Conservation (phyloP, 2,329 filamentous ascomycete species). For the Colletotrichum sp. region DNA sequence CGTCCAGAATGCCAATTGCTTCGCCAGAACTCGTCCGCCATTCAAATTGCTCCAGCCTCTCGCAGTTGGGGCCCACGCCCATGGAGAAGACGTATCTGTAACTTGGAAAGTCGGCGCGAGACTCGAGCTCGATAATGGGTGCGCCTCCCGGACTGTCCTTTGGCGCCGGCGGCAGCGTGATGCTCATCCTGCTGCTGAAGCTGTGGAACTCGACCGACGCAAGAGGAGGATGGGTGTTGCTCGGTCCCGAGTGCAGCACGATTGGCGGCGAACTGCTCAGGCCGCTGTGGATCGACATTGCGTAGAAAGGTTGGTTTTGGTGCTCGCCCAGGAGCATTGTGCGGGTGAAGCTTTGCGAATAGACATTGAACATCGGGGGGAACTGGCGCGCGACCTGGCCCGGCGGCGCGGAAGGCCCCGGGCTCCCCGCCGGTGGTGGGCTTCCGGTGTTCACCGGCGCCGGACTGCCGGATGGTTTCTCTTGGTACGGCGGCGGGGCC, state of each 20-base stretch:
- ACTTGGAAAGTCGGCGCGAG: slow-evolving; percentile 8
- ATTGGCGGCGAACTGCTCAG: slow-evolving; percentile 13
- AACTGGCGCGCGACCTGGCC: slow-evolving; percentile 20
- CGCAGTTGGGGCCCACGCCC: slow-evolving; percentile 28
- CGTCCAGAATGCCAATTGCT: slow-evolving; percentile 37
- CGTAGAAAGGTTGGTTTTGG: slow-evolving; percentile 20
- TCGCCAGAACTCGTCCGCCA: slow-evolving; percentile 44
- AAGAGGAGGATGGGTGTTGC: slow-evolving; percentile 11
- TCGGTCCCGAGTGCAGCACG: slow-evolving; percentile 23
- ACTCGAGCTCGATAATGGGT: neutral
- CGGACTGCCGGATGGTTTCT: neutral
- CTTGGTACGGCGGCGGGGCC: slow-evolving; percentile 19
- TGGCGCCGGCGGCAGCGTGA: slow-evolving; percentile 12
- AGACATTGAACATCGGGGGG: slow-evolving; percentile 22
- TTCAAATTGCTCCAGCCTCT: slow-evolving; percentile 41
- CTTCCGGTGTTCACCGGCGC: neutral
- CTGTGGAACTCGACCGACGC: slow-evolving; percentile 17
- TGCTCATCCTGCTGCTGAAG: slow-evolving; percentile 15
- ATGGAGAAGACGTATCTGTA: slow-evolving; percentile 36
- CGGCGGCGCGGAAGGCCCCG: neutral
- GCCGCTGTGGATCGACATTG: slow-evolving; percentile 18
- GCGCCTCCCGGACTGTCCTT: slow-evolving; percentile 5
- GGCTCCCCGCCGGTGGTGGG: neutral
- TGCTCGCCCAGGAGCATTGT: slow-evolving; percentile 20
- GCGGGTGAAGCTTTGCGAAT: slow-evolving; percentile 20